Evolutionary conservation across 257 asterid species (phyloP), one percentile per base, ranked within the genome.

Genomic region (Solanum commersonii): DNA sequence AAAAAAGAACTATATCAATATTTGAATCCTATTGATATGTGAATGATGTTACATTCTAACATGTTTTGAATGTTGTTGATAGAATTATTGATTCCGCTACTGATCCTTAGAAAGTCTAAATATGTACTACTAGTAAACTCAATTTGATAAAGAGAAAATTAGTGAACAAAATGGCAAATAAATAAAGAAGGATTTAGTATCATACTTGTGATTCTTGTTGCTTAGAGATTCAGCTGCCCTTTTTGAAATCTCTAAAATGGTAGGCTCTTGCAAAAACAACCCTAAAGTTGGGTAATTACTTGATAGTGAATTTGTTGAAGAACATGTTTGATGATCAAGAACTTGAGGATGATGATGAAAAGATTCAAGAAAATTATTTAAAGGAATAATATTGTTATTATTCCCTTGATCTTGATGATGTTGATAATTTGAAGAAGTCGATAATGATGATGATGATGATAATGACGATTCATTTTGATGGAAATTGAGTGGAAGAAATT

Each of bases 201-300:
- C 60, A 15, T 65, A 74, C 68, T 84, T 81, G 46, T 44, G 70
- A 38, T 38, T 81, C 70, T 81, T 81, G 70, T 63, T 87, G 70
- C 81, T 42, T 42, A 78, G 83, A 70, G 92, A 85, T 89, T 87
- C 90, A 27, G 89, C 35, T 31, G 82, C 87, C n/a, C 10, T 84
- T 68, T 87, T 91, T n/a, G 93, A 87, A 27, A 88, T 77, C 12
- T 87, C 91, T 6, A 88, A 56, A 23, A 77, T 83, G 22, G 94
- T 84, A 15, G 94, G 92, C 70, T 93, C 96, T 44, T 92, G 93
- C 56, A 94, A 81, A 67, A 88, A 93, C 88, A 94, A 77, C 44
- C 93, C 94, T 67, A 92, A 88, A 88, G 89, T 92, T 42, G 96
- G 92, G 46, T 87, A 87, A 81, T 87, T 89, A 27, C 67, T 1